phyloP scores from a whole-genome alignment of 352 stramenopile genomes.

The Pythium insidiosum region DNA sequence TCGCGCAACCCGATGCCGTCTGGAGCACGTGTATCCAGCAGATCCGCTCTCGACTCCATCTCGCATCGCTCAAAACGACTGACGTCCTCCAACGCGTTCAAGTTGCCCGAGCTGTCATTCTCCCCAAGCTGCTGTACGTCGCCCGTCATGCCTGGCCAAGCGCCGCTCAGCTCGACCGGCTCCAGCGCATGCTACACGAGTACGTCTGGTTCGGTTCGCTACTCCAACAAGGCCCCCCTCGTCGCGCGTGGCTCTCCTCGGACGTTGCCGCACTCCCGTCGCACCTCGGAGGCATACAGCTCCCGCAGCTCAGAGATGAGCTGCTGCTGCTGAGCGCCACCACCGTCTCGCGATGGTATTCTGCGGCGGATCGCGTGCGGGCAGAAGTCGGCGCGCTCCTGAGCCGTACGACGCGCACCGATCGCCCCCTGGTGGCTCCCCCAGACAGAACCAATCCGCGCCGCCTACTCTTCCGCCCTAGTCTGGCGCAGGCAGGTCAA shows the following conservation, averaged over 20 bases:
- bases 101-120: neutral
- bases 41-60: neutral
- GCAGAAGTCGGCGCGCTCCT: neutral
- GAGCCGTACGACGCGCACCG: no score
- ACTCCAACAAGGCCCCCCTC: no score
- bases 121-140: conserved; percentile 7
- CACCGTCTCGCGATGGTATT: neutral
- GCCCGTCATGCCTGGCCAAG: conserved; percentile 2
- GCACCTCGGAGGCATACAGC: neutral
- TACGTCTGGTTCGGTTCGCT: conserved; percentile 4
- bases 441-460: no score
- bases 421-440: no score
- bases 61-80: conserved; percentile 2
- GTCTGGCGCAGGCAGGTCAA: no score
- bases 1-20: neutral
- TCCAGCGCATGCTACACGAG: neutral
- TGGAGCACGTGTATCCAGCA: neutral
- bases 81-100: conserved; percentile 3
- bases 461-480: no score
- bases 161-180: neutral
- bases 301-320: neutral
- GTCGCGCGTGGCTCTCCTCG: no score
- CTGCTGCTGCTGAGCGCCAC: neutral
- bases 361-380: neutral
- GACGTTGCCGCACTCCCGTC: no score